A percentile compares a stretch with the other conserved stretches of the same genome.
Evolutionary conservation across 2,329 filamentous ascomycete species (phyloP).

Genomic region (Calonectria hawksworthii): DNA sequence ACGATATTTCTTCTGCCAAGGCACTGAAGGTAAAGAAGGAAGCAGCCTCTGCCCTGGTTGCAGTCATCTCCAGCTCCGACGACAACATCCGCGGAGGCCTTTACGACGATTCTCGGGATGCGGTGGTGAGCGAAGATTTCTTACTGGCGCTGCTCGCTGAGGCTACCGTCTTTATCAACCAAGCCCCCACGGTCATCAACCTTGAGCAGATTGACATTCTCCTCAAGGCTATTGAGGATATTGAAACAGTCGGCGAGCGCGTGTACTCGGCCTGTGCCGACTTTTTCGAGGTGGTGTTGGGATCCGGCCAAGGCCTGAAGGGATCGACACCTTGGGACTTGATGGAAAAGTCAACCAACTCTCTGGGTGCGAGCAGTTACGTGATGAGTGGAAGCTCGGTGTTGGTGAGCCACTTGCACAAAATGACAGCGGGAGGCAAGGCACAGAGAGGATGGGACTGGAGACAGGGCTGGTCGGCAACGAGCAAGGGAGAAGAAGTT

Average conservation of each 20-base stretch:
- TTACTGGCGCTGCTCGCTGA: constrained; percentile 88
- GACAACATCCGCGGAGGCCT: constrained; percentile 93
- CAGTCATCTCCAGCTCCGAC: constrained; percentile 87
- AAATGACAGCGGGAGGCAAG: constrained; percentile 67
- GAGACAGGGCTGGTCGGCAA: constrained; percentile 80
- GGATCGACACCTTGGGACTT: constrained; percentile 76
- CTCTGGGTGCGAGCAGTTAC: constrained; percentile 72
- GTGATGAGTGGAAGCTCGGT: constrained; percentile 82
- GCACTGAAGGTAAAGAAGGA: constrained; percentile 75
- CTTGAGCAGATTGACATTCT: constrained; percentile 81
- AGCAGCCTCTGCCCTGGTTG: constrained; percentile 80
- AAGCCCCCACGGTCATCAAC: constrained; percentile 68
- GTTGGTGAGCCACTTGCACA: constrained; percentile 73
- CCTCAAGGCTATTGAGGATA: constrained; percentile 83
- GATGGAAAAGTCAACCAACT: constrained; percentile 70
- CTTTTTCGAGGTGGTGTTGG: constrained; percentile 81
- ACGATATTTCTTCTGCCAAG: constrained; percentile 49
- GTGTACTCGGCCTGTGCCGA: constrained; percentile 83
- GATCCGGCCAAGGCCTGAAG: constrained; percentile 75
- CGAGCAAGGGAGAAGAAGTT: constrained; percentile 77
- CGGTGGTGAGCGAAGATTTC: constrained; percentile 90
- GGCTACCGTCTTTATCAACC: constrained; percentile 81
- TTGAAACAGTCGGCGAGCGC: constrained; percentile 80
- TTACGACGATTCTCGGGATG: constrained; percentile 84
- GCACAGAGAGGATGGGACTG: constrained; percentile 81